Conservation (phyloP, 78 protist species). For the Thecamonas trahens region DNA sequence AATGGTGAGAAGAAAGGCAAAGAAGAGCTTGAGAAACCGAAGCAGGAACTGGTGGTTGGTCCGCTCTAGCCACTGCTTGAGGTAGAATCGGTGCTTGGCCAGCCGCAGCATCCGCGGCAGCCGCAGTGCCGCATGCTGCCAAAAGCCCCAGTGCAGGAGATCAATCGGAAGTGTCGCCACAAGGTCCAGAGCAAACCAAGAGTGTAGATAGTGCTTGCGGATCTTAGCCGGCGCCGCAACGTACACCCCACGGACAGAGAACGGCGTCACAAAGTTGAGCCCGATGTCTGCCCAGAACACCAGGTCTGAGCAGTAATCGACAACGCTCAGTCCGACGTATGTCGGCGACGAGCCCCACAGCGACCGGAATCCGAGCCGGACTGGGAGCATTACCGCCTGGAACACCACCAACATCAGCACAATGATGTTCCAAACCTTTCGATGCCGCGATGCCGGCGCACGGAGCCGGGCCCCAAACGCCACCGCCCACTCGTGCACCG, state of each 20-base stretch:
- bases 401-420: neutral
- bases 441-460: too few relatives aligned
- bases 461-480: too few relatives aligned
- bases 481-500: too few relatives aligned
- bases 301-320: neutral
- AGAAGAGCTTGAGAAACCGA: neutral
- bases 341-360: neutral
- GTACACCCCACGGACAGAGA: neutral
- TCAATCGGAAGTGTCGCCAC: neutral
- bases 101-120: neutral
- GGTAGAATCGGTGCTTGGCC: neutral
- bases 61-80: neutral
- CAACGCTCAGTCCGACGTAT: too few relatives aligned
- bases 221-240: neutral
- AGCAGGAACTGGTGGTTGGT: neutral
- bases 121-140: neutral
- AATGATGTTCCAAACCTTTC: neutral
- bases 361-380: neutral
- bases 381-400: neutral
- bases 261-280: neutral
- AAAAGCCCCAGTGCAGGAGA: neutral
- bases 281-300: neutral
- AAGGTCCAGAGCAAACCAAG: neutral
- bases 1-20: too few relatives aligned
- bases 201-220: neutral